Conservation (phyloP, 2,329 filamentous ascomycete species). For the Colletotrichum navitas region DNA sequence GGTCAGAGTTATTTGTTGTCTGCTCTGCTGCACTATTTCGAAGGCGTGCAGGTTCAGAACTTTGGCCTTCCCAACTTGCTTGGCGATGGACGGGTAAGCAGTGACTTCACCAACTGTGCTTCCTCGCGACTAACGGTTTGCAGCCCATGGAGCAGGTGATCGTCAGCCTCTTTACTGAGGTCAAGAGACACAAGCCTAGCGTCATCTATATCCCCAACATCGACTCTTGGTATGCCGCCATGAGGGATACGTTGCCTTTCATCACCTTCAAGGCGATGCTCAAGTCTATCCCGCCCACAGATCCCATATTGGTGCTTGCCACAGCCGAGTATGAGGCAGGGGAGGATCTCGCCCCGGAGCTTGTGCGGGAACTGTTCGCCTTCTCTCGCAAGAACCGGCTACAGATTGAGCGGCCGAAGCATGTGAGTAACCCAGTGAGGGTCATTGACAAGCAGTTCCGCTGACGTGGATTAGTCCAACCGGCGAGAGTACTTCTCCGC, state of each 20-base stretch:
- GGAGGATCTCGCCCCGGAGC: conserved; percentile 69
- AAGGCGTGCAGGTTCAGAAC: conserved; percentile 93
- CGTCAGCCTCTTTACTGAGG: conserved; percentile 90
- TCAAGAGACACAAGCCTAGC: conserved; percentile 93
- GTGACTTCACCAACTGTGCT: background rate
- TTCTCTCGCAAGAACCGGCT: conserved; percentile 85
- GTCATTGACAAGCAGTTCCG: background rate
- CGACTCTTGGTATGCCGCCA: conserved; percentile 82
- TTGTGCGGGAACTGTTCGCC: conserved; percentile 85
- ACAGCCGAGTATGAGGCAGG: conserved; percentile 75
- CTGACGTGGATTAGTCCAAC: conserved; percentile 60
- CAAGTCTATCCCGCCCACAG: conserved; percentile 85
- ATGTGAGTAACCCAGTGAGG: conserved; percentile 57
- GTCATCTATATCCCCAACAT: conserved; percentile 95
- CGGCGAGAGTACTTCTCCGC: conserved; percentile 85
- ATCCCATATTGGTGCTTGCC: conserved; percentile 89
- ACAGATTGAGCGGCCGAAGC: conserved; percentile 74
- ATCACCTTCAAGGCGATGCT: conserved; percentile 88
- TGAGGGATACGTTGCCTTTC: conserved; percentile 75
- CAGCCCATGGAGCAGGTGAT: conserved; percentile 86
- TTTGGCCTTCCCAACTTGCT: conserved; percentile 92
- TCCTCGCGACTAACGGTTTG: conserved; percentile 31
- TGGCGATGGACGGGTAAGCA: conserved; percentile 80
- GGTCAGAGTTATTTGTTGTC: conserved; percentile 90
- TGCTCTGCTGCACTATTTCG: conserved; percentile 89